Evolutionary conservation across 1,284 basidiomycete genomes (phyloP).

Genomic region (Leccinum fallax): DNA sequence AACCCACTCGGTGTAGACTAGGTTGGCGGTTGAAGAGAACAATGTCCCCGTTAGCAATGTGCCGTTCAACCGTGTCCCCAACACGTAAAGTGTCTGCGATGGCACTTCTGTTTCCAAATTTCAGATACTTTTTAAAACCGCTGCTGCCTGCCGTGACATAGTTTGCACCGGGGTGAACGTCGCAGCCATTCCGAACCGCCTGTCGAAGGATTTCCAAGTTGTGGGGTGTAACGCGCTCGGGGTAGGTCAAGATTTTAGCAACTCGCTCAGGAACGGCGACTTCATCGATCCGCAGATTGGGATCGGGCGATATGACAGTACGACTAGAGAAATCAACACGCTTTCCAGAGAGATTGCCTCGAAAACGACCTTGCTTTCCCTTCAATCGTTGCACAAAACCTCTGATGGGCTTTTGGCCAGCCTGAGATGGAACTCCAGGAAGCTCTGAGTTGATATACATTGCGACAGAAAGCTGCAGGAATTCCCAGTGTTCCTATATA

Average conservation of each 20-base stretch:
- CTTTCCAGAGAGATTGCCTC: conserved; percentile 98
- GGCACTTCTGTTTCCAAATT: conserved; percentile 75
- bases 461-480: conserved; percentile 91
- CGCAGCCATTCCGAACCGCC: conserved; percentile 89
- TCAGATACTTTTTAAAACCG: conserved; percentile 85
- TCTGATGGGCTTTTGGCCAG: conserved; percentile 89
- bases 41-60: conserved; percentile 95
- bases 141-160: conserved; percentile 82
- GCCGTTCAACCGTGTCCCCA: conserved; percentile 92
- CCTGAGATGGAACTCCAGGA: conserved; percentile 86
- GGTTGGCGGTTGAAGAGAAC: conserved; percentile 99
- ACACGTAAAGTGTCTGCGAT: conserved; percentile 80
- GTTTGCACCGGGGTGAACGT: conserved; percentile 95
- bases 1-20: conserved; percentile 86
- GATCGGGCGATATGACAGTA: conserved; percentile 99
- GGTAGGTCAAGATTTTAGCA: conserved; percentile 95
- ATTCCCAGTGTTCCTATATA: conserved; percentile 95
- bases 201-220: conserved; percentile 83
- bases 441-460: conserved; percentile 99
- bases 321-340: conserved; percentile 99
- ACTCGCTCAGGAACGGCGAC: conserved; percentile 97
- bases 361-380: conserved; percentile 98
- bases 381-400: conserved; percentile 98
- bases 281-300: conserved; percentile 97
- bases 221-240: conserved; percentile 92